Percentiles rank a stretch among this genome's conserved stretches.
phyloP scores from a whole-genome alignment of 1,139 yeast genomes.

The Suhomyces coccinellae region DNA sequence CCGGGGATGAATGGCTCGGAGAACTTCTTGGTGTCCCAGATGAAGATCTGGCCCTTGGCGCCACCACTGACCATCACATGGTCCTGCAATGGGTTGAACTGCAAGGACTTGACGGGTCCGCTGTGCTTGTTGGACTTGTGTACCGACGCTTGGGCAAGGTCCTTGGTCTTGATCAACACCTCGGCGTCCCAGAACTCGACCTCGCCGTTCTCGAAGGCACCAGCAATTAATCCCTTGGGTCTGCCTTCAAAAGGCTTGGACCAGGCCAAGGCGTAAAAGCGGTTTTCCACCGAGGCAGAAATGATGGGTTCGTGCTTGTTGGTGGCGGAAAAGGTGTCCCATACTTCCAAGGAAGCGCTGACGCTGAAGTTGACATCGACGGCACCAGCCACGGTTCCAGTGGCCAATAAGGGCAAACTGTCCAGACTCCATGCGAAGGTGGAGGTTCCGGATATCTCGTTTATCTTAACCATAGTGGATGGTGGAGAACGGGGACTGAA shows the following conservation, averaged over 20 bases:
- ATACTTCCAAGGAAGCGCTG: constrained; percentile 71
- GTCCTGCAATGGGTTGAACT: constrained; percentile 73
- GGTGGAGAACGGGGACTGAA: neutral
- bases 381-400: constrained; percentile 95
- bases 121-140: constrained; percentile 59
- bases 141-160: constrained; percentile 44
- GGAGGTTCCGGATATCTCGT: constrained; percentile 82
- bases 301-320: constrained; percentile 49
- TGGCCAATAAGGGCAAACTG: constrained; percentile 70
- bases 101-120: constrained; percentile 70
- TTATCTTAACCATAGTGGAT: constrained; percentile 71
- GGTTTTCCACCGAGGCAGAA: constrained; percentile 52
- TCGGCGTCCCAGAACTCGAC: constrained; percentile 76
- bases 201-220: constrained; percentile 83
- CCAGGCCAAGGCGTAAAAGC: constrained; percentile 87
- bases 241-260: constrained; percentile 61
- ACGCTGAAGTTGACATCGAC: constrained; percentile 86
- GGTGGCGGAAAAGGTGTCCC: constrained; percentile 62
- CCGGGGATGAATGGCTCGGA: constrained; percentile 73
- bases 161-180: constrained; percentile 39
- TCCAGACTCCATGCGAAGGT: constrained; percentile 94
- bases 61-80: constrained; percentile 87
- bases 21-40: constrained; percentile 81
- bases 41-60: constrained; percentile 76
- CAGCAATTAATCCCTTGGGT: constrained; percentile 68